Evolutionary conservation across 257 asterid genomes (phyloP).

Genomic region (Nicotiana attenuata): DNA sequence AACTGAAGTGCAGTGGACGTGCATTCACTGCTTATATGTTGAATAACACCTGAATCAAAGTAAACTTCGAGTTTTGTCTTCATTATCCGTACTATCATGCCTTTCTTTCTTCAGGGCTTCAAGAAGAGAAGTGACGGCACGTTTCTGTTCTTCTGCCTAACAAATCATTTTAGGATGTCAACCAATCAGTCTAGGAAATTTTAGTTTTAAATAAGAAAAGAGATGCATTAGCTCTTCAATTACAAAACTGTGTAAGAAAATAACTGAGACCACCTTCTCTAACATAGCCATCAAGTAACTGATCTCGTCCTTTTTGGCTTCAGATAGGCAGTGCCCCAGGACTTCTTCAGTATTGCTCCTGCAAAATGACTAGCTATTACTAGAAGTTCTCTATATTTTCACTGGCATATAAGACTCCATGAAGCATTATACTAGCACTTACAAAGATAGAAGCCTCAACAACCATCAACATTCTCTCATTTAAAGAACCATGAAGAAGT

Average conservation of each 20-base stretch:
- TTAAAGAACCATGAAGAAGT: not conserved
- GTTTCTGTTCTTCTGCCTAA: constrained; percentile 66
- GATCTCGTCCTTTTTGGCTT: constrained; percentile 54
- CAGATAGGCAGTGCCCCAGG: constrained; percentile 28
- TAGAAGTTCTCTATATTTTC: not conserved
- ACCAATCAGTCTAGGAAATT: not conserved
- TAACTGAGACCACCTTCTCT: constrained; percentile 43
- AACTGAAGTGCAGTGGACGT: no score
- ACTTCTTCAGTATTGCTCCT: constrained; percentile 62
- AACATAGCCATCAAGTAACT: constrained; percentile 40
- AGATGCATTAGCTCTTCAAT: not conserved
- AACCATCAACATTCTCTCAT: no score
- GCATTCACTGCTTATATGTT: no score
- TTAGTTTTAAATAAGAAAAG: not conserved
- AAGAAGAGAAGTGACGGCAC: constrained; percentile 37
- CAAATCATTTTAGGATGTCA: constrained; percentile 3
- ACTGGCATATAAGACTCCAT: not conserved
- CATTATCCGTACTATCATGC: constrained; percentile 11
- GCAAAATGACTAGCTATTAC: constrained; percentile 26
- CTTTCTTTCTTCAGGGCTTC: constrained; percentile 54
- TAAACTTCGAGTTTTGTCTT: no score
- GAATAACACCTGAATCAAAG: no score
- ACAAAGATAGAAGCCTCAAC: constrained; percentile 12
- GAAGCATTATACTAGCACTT: not conserved
- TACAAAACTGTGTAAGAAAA: not conserved